Percentiles rank a stretch among this genome's conserved stretches.
Conservation (phyloP, 2,329 filamentous ascomycete species). For the Decorospora gaudefroyi region DNA sequence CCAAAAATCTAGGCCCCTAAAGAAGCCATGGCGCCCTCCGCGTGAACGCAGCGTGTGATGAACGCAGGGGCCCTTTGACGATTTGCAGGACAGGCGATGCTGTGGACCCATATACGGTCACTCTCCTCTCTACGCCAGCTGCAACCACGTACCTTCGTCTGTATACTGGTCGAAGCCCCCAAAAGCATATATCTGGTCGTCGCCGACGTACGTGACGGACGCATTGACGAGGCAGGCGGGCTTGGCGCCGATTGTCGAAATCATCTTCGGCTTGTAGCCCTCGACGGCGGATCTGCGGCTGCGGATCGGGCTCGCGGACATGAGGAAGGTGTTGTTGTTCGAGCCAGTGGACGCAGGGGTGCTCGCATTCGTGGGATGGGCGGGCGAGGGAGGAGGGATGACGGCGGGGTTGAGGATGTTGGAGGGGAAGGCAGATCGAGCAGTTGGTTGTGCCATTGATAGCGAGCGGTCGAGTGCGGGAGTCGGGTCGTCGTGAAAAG, state of each 20-base stretch:
- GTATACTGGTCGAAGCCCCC: conserved; percentile 99
- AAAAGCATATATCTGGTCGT: conserved; percentile 97
- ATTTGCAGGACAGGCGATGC: no score
- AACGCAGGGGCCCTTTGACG: no score
- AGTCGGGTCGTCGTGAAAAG: conserved; percentile 21
- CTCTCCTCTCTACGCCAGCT: background rate
- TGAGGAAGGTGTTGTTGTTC: conserved; percentile 83
- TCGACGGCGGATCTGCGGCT: conserved; percentile 61
- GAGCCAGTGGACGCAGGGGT: conserved; percentile 57
- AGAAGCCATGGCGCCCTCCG: background rate
- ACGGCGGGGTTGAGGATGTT: conserved; percentile 32
- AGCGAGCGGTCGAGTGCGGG: conserved; percentile 12
- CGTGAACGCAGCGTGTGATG: no score
- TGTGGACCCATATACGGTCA: no score
- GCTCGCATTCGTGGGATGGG: conserved; percentile 48
- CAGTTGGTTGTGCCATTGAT: conserved; percentile 40
- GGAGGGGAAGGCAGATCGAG: conserved; percentile 28
- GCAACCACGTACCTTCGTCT: conserved; percentile 69
- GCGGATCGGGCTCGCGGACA: conserved; percentile 73
- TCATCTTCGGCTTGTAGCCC: conserved; percentile 83
- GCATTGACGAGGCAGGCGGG: conserved; percentile 97
- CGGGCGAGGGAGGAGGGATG: conserved; percentile 47
- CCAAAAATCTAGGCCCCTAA: no score
- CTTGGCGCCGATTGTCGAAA: conserved; percentile 62
- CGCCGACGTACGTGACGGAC: conserved; percentile 97